Conservation (phyloP, 768 basidiomycete genomes). For the Leccinum boreale region DNA sequence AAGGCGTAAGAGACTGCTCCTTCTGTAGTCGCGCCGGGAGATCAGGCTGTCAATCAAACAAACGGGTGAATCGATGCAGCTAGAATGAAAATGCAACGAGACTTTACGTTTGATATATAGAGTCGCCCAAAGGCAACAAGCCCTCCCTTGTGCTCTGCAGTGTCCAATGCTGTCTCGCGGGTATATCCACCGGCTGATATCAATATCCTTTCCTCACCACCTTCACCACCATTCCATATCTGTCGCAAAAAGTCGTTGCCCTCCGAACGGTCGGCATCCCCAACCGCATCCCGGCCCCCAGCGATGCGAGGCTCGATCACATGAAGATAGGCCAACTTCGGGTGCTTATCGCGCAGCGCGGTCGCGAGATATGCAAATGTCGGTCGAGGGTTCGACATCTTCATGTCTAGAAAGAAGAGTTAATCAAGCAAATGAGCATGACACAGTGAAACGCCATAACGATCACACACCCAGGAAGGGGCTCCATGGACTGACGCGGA, state of each 20-base stretch:
- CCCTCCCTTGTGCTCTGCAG: background rate
- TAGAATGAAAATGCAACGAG: background rate
- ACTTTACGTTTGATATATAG: background rate
- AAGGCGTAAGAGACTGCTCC: background rate
- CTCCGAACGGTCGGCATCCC: background rate
- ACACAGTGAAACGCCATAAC: background rate
- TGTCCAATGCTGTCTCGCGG: background rate
- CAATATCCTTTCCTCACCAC: constrained; percentile 7
- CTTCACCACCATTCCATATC: constrained; percentile 37
- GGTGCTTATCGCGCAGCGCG: background rate
- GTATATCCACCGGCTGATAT: background rate
- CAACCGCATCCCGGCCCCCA: background rate
- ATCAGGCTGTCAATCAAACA: no score
- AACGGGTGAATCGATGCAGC: background rate
- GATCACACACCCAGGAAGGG: constrained; percentile 33
- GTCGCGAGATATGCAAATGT: background rate
- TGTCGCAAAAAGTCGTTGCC: constrained; percentile 30
- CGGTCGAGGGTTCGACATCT: no score
- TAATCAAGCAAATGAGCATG: background rate
- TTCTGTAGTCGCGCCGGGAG: background rate
- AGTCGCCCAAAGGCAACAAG: background rate
- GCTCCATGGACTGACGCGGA: constrained; percentile 59
- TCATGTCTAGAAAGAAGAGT: background rate
- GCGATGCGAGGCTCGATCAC: background rate
- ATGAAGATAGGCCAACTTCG: background rate